Conservation (phyloP, 495 filamentous ascomycete genomes). For the Arthonia radiata region DNA sequence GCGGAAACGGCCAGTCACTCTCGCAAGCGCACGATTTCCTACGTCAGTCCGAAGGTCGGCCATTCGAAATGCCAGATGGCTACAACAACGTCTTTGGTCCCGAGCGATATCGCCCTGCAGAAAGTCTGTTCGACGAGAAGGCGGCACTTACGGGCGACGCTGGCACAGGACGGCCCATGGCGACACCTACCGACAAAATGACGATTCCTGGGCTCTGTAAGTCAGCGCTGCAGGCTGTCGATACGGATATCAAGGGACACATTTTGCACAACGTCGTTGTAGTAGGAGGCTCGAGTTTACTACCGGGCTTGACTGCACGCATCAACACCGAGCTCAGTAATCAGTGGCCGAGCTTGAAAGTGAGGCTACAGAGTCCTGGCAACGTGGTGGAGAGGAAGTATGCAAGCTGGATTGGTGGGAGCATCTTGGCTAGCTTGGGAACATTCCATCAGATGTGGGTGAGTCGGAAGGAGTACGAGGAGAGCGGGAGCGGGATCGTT, state of each 20-base stretch:
- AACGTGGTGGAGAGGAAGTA: slow-evolving; percentile 68
- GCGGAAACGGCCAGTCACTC: slow-evolving; percentile 24
- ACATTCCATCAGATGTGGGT: slow-evolving; percentile 99
- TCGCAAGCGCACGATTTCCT: slow-evolving; percentile 44
- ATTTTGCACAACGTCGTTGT: slow-evolving; percentile 80
- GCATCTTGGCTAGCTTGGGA: slow-evolving; percentile 82
- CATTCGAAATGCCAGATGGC: slow-evolving; percentile 92
- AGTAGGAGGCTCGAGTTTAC: slow-evolving; percentile 58
- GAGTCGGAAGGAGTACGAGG: slow-evolving; percentile 58
- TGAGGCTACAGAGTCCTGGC: slow-evolving; percentile 66
- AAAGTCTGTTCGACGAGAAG: slow-evolving; percentile 70
- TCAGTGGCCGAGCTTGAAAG: slow-evolving; percentile 55
- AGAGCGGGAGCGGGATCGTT: slow-evolving; percentile 44
- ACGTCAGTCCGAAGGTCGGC: slow-evolving; percentile 38
- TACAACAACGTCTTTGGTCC: slow-evolving; percentile 79
- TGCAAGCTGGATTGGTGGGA: slow-evolving; percentile 87
- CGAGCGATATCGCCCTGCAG: slow-evolving; percentile 61
- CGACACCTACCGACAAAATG: slow-evolving; percentile 34
- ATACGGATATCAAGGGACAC: slow-evolving; percentile 67
- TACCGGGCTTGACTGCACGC: slow-evolving; percentile 76
- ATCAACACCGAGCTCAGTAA: slow-evolving; percentile 57
- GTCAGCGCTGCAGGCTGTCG: slow-evolving; percentile 48
- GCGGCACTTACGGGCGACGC: slow-evolving; percentile 26
- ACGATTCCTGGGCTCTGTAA: slow-evolving; percentile 61
- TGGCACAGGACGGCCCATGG: too few relatives aligned